phyloP scores from a whole-genome alignment of 257 asterid species.

The Nicotiana sylvestris region DNA sequence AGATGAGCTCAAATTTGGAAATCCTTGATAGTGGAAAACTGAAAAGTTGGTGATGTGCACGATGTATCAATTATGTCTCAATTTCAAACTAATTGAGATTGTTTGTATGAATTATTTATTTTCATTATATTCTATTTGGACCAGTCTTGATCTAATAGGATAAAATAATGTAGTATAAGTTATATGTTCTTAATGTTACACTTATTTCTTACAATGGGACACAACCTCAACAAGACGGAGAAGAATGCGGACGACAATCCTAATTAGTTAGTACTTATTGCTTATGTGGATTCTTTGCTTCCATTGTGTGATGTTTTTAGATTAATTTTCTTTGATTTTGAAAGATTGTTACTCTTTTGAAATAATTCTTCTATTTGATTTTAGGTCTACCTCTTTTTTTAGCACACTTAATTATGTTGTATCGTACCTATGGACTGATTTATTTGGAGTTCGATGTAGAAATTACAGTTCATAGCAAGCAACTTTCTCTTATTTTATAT shows the following conservation, averaged over 20 bases:
- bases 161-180: neutral
- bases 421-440: neutral
- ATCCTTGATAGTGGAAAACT: neutral
- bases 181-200: neutral
- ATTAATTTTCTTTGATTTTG: neutral
- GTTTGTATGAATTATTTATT: neutral
- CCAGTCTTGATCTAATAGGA: neutral
- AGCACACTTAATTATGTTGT: neutral
- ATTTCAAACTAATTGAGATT: neutral
- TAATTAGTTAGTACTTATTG: neutral
- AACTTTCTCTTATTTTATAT: neutral
- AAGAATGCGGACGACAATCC: neutral
- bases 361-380: neutral
- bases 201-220: neutral
- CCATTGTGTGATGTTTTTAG: neutral
- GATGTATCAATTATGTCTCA: neutral
- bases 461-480: neutral
- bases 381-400: neutral
- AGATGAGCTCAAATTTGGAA: neutral
- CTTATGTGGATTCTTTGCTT: neutral
- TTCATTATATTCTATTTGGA: neutral
- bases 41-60: neutral
- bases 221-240: neutral
- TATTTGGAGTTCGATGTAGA: neutral
- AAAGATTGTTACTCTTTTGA: neutral